Conservation (phyloP, 2,329 filamentous ascomycete species). For the Incumbomyces lentus region DNA sequence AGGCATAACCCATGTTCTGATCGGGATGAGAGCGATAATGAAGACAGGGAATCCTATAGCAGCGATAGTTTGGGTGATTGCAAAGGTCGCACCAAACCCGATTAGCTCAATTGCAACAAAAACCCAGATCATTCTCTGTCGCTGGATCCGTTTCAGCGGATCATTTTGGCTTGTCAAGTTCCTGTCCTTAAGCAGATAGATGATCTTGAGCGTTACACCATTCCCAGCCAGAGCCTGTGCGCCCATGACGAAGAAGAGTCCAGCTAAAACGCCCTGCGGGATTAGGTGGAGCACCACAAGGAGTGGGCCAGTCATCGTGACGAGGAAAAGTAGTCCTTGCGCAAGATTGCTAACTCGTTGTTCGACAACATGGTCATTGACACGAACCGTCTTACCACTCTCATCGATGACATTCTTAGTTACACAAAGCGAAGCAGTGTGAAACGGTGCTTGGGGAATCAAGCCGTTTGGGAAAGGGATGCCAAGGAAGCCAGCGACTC, state of each 20-base stretch:
- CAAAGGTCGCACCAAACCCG: constrained; percentile 68
- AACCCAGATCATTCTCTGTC: constrained; percentile 53
- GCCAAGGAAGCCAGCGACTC: constrained; percentile 63
- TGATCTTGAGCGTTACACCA: constrained; percentile 63
- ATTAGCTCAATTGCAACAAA: constrained; percentile 60
- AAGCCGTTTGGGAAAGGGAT: constrained; percentile 74
- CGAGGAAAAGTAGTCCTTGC: constrained; percentile 66
- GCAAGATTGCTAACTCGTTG: constrained; percentile 70
- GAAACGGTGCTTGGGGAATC: constrained; percentile 74
- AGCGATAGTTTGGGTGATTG: constrained; percentile 72
- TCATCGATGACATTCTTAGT: constrained; percentile 46
- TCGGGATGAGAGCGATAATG: constrained; percentile 58
- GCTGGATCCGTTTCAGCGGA: constrained; percentile 51
- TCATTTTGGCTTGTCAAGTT: constrained; percentile 49
- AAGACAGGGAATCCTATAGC: constrained; percentile 72
- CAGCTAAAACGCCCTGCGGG: constrained; percentile 68
- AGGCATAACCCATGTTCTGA: constrained; percentile 55
- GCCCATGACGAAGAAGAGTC: constrained; percentile 78
- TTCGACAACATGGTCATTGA: constrained; percentile 54
- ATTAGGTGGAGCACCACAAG: constrained; percentile 66
- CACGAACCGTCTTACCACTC: constrained; percentile 45
- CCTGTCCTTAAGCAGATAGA: constrained; percentile 58
- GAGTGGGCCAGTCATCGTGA: constrained; percentile 67
- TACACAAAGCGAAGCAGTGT: constrained; percentile 68
- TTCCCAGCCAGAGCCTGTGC: constrained; percentile 54